Base-by-base conservation (phyloP, 2,329 filamentous ascomycete genomes). In the Penicillium rolfsii region DNA sequence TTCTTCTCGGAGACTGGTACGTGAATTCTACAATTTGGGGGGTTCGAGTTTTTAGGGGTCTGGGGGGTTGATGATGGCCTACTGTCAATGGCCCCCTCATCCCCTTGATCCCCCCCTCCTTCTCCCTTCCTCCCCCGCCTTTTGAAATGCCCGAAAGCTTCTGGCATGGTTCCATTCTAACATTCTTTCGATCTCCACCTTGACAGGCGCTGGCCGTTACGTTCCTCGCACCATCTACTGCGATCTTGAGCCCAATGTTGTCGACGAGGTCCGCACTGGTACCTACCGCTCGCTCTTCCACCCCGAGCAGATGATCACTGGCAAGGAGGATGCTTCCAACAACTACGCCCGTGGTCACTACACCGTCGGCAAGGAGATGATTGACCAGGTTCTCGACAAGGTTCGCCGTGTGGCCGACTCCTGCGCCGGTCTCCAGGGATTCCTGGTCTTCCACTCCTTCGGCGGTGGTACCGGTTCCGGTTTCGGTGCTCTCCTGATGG, bases 281-380 rank as follows among this genome's bases (percentile, higher is more conserved):
- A 82, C 92, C 79, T 99, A 98, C 88, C 91, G 94, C 76, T 90
- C 87, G 78, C 90, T 99, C 69, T 98, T 98, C 89, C 95, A 98
- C 85, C 95, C 95, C 62, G 95, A 98, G 84, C 91, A 96, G 84
- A 97, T 99, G 94, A 97, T 99, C 82, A 97, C 92, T 69, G 95
- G 95, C 83, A 98, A 98, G 89, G 95, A 98, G 87, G 95, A 98
- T 89, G 95, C 95, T 71, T 97, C 94, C 72, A 99, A 99, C 91
- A 99, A 99, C 89, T 98, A 98, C 78, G 95, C 95, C 74, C 94
- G 95, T 87, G 95, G 95, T 71, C 95, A 99, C 86, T 99, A 99
- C 87, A 99, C 95, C 67, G 93, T 98, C 73, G 95, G 95, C 80
- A 98, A 98, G 88, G 95, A 99, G 86, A 88, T 99, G 81, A 97